phyloP scores from a whole-genome alignment of 2,329 filamentous ascomycete species.

The Exophiala xenobiotica region DNA sequence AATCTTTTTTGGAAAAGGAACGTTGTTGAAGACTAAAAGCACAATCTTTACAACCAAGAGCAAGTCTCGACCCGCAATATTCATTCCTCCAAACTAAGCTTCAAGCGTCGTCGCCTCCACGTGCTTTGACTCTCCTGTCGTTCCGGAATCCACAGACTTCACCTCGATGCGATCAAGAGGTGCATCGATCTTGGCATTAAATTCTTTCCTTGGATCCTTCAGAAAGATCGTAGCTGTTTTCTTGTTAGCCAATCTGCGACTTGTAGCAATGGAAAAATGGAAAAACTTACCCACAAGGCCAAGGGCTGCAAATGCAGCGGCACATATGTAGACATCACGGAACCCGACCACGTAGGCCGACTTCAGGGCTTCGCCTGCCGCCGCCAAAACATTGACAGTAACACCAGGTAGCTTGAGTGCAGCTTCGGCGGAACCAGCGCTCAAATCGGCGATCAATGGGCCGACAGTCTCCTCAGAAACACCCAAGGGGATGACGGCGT shows the following conservation, averaged over 20 bases:
- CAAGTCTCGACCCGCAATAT: background rate
- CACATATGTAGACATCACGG: constrained; percentile 5
- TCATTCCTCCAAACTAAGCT: background rate
- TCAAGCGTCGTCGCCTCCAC: background rate
- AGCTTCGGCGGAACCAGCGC: constrained; percentile 1
- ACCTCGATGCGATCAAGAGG: constrained; percentile 11
- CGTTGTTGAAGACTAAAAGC: background rate
- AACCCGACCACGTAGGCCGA: constrained; percentile 12
- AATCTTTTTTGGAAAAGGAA: background rate
- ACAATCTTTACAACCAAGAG: background rate
- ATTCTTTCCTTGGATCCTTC: constrained; percentile 7
- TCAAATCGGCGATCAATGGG: constrained; percentile 12
- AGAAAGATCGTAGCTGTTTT: constrained; percentile 2
- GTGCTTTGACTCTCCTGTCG: background rate
- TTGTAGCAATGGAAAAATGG: background rate
- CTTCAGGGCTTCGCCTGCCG: constrained; percentile 14
- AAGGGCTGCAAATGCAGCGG: constrained; percentile 3
- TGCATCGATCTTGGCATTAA: constrained; percentile 13
- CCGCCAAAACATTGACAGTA: constrained; percentile 11
- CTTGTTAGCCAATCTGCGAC: background rate
- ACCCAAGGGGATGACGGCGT: constrained; percentile 18
- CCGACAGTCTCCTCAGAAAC: constrained; percentile 8
- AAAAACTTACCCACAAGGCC: constrained; percentile 3
- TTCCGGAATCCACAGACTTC: background rate
- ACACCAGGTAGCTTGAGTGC: constrained; percentile 11